Evolutionary conservation across 192 early-diverging fungal species (phyloP).

Genomic region (Entrophospora sp.): DNA sequence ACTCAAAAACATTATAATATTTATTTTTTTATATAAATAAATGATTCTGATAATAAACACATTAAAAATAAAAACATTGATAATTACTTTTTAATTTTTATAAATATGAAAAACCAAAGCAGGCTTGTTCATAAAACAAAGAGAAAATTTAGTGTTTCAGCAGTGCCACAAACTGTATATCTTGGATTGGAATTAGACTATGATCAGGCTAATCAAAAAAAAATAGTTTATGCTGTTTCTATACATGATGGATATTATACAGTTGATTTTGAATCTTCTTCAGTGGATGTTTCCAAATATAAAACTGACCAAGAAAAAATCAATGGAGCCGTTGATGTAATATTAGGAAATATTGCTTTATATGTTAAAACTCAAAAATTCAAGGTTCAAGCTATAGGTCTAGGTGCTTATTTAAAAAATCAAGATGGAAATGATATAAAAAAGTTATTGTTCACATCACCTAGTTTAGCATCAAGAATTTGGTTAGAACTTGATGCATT

Average conservation of each 20-base stretch:
- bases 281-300: constrained; percentile 23
- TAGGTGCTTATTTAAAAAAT: constrained; percentile 28
- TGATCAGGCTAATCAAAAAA: constrained; percentile 7
- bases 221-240: constrained; percentile 51
- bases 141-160: not conserved
- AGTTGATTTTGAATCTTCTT: constrained; percentile 47
- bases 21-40: too few species aligned
- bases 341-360: constrained; percentile 42
- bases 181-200: constrained; percentile 46
- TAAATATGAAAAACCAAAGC: too few species aligned
- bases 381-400: constrained; percentile 60
- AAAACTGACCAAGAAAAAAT: not conserved
- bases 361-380: constrained; percentile 53
- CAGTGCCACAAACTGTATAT: constrained; percentile 38
- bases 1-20: too few species aligned
- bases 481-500: constrained; percentile 71
- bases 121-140: too few species aligned
- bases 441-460: constrained; percentile 32
- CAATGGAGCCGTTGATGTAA: constrained; percentile 38
- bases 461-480: constrained; percentile 41
- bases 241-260: constrained; percentile 65
- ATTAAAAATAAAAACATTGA: too few species aligned
- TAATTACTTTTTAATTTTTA: too few species aligned
- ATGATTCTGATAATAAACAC: too few species aligned
- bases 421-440: constrained; percentile 27